Evolutionary conservation across 371 early-diverging fungal genomes (phyloP).

Genomic region (Batkoa obscura): DNA sequence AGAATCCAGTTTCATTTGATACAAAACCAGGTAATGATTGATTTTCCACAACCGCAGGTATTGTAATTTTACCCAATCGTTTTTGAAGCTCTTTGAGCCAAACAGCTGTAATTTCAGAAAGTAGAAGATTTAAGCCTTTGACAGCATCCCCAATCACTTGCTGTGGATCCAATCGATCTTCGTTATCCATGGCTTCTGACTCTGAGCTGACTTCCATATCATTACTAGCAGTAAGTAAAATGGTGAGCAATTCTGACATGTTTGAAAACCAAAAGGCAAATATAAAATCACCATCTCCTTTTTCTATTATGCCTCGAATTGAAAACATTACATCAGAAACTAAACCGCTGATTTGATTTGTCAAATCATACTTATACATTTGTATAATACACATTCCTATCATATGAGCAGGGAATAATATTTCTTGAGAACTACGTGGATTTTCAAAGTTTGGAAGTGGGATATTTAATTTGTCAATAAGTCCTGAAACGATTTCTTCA

Average conservation of each 20-base stretch:
- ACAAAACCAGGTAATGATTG: conserved; percentile 80
- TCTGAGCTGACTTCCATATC: background rate
- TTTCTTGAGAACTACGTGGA: conserved; percentile 57
- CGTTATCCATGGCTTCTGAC: background rate
- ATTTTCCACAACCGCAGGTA: conserved; percentile 82
- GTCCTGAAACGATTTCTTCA: conserved; percentile 69
- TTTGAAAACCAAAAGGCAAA: conserved; percentile 87
- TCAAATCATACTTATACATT: conserved; percentile 69
- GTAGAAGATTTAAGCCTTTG: conserved; percentile 4
- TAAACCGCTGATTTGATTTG: conserved; percentile 56
- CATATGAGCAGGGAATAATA: conserved; percentile 85
- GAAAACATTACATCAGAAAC: conserved; percentile 74
- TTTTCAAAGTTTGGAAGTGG: conserved; percentile 70
- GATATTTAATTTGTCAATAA: conserved; percentile 70
- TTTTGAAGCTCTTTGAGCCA: conserved; percentile 93
- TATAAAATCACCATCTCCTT: conserved; percentile 46
- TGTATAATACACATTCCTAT: conserved; percentile 70
- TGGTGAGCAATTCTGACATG: conserved; percentile 63
- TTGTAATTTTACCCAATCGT: conserved; percentile 78
- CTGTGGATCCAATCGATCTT: background rate
- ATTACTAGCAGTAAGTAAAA: conserved; percentile 5
- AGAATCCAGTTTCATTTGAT: conserved; percentile 73
- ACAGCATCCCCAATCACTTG: conserved; percentile 1
- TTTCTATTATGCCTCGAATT: conserved; percentile 49
- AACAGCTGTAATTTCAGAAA: conserved; percentile 11